phyloP scores from a whole-genome alignment of 805 yeast genomes.

The Cyberlindnera petersonii region DNA sequence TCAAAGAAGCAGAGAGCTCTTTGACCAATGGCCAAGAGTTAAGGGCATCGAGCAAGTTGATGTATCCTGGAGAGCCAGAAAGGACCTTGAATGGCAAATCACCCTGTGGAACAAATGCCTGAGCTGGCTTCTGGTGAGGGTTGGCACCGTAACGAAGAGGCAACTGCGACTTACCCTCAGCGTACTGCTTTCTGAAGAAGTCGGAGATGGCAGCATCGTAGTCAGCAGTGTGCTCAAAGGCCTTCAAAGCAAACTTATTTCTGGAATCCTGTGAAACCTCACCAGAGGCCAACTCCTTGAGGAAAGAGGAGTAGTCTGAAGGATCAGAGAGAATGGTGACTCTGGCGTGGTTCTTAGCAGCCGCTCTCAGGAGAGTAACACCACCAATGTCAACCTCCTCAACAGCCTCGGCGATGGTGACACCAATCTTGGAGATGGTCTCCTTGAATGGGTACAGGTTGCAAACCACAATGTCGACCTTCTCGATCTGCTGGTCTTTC shows the following conservation, averaged over 20 bases:
- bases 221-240: conserved; percentile 97
- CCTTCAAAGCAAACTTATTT: conserved; percentile 87
- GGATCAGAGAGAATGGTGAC: conserved; percentile 96
- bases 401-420: conserved; percentile 94
- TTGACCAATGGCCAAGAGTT: conserved; percentile 99
- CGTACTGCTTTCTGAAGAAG: conserved; percentile 94
- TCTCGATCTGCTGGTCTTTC: conserved; percentile 84
- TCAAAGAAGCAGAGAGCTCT: conserved; percentile 90
- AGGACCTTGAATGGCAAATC: conserved; percentile 92
- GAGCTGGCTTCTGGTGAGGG: conserved; percentile 99
- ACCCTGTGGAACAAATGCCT: conserved; percentile 85
- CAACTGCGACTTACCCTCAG: conserved; percentile 84
- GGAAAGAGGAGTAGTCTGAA: conserved; percentile 80
- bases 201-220: conserved; percentile 95
- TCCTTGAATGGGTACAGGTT: conserved; percentile 98
- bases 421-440: conserved; percentile 92
- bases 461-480: conserved; percentile 96
- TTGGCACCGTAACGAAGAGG: conserved; percentile 97
- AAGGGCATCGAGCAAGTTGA: conserved; percentile 91
- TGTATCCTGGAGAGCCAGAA: conserved; percentile 95
- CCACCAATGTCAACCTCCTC: conserved; percentile 99
- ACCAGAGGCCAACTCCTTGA: conserved; percentile 70
- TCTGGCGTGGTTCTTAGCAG: conserved; percentile 96
- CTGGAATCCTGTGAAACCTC: conserved; percentile 69
- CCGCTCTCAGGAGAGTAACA: conserved; percentile 95